Evolutionary conservation across 1,284 basidiomycete species (phyloP), one percentile per base, ranked within the genome.

Genomic region (Tetrapyrgos nigripes): DNA sequence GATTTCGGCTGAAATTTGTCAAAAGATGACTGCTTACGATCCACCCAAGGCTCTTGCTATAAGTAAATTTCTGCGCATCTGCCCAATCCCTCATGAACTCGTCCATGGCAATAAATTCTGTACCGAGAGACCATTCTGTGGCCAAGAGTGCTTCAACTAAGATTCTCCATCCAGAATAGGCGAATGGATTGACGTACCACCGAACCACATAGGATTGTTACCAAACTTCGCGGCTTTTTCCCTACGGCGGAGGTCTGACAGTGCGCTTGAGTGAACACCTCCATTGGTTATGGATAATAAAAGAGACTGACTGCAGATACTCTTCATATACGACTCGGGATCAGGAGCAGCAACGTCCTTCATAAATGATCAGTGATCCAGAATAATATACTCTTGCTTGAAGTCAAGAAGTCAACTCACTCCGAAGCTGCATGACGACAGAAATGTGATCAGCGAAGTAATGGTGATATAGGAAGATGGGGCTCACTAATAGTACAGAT

Each of bases 51-150:
- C 82, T 82, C 65, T 88, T 70, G 56, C 79, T 80, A 60, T 89
- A 92, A 0, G 81, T 76, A 44, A 85, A 73, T 70, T 92, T 92
- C 72, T 92, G 90, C 27, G 91, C 88, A 65, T 93, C 90, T n/a
- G 88, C 90, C 89, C 89, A 92, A 64, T 87, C 74, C 52, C 59
- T 63, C 35, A 91, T 70, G 77, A 92, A 92, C 1, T 70, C 79
- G 53, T 90, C 81, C 1, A 84, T 83, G 2, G 88, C 84, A 28
- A 73, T 63, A 70, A 91, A 92, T 61, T 91, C 80, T 1, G 89
- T 90, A 2, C 88, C 72, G 19, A 93, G 76, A 9, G 82, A 82
- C 89, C 91, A 93, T 78, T 92, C 89, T 72, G 79, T n/a, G n/a
- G n/a, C n/a, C n/a, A n/a, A n/a, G n/a, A n/a, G n/a, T n/a, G n/a